Percentiles rank a stretch among this genome's conserved stretches.
These are phyloP conservation scores for Kurtzmaniella quercitrusa DNA, from an alignment of 1,139 yeast species.

Conservation along the genomic window DNA sequence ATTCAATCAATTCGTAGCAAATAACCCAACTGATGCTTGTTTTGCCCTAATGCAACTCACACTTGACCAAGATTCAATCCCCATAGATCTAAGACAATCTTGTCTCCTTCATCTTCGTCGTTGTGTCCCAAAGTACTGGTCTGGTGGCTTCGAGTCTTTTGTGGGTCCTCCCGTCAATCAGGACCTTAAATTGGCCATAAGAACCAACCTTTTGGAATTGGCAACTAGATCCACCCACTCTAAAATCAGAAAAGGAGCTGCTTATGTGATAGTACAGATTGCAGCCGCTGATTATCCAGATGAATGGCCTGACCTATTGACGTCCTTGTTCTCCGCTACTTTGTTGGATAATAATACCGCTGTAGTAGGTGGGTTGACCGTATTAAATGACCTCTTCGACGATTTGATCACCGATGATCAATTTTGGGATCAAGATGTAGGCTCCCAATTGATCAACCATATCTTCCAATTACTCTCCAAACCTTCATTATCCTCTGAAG, in stretches of 20 bases:
- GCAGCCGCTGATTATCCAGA: constrained; percentile 93
- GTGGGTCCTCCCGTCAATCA: constrained; percentile 61
- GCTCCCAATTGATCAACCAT: constrained; percentile 47
- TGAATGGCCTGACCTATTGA: constrained; percentile 81
- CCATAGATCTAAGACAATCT: constrained; percentile 51
- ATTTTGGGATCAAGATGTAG: constrained; percentile 74
- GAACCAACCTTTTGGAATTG: constrained; percentile 49
- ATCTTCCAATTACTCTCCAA: constrained; percentile 38
- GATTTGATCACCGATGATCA: constrained; percentile 84
- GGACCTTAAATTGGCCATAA: constrained; percentile 45
- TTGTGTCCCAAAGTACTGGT: constrained; percentile 75
- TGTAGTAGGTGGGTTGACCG: constrained; percentile 62
- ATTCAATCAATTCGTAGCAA: constrained; percentile 22
- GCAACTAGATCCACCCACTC: constrained; percentile 49
- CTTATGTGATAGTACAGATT: constrained; percentile 77
- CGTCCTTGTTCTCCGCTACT: constrained; percentile 40
- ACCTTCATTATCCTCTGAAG: constrained; percentile 23
- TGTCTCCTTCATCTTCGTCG: constrained; percentile 67
- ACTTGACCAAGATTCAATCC: constrained; percentile 13
- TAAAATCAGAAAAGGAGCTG: constrained; percentile 64
- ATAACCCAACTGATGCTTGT: constrained; percentile 30
- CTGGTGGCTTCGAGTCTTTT: constrained; percentile 76
- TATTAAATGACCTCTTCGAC: constrained; percentile 76
- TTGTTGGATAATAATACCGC: constrained; percentile 25
- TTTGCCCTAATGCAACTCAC: constrained; percentile 22